A percentile compares a stretch with the other conserved stretches of the same genome.
Evolutionary conservation across 352 stramenopile species (phyloP).

Genomic region (Phytopythium sindhum): DNA sequence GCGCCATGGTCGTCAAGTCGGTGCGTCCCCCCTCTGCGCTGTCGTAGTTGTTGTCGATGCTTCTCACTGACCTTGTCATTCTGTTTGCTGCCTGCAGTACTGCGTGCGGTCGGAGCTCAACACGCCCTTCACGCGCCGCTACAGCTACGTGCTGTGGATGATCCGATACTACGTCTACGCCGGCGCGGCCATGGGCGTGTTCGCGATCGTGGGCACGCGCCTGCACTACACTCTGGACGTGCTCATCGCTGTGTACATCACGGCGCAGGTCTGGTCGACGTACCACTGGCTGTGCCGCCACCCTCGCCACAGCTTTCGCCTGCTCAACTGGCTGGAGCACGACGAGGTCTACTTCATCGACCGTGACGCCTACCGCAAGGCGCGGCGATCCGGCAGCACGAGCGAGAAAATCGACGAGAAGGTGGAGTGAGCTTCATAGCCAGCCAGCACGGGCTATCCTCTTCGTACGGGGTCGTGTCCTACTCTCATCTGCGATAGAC

Average conservation of each 20-base stretch:
- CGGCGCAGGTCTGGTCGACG: conserved; percentile 77
- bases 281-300: conserved; percentile 81
- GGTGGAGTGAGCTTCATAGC: conserved; percentile 23
- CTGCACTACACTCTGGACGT: conserved; percentile 88
- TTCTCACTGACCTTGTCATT: background rate
- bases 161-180: conserved; percentile 80
- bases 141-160: conserved; percentile 71
- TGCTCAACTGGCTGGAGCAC: conserved; percentile 82
- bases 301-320: conserved; percentile 48
- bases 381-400: conserved; percentile 48
- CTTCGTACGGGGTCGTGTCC: background rate
- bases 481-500: background rate
- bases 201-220: conserved; percentile 81
- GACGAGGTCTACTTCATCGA: conserved; percentile 80
- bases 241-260: conserved; percentile 86
- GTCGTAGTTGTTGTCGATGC: background rate
- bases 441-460: background rate
- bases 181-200: conserved; percentile 56
- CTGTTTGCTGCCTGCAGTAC: conserved; percentile 41
- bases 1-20: conserved; percentile 74
- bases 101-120: conserved; percentile 77
- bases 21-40: conserved; percentile 22
- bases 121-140: conserved; percentile 80
- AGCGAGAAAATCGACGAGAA: conserved; percentile 15
- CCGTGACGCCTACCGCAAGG: conserved; percentile 73